A percentile compares a stretch with the other conserved stretches of the same genome.
Conservation (phyloP, 176 grass and related monocot species). For the Eleusine indica region DNA sequence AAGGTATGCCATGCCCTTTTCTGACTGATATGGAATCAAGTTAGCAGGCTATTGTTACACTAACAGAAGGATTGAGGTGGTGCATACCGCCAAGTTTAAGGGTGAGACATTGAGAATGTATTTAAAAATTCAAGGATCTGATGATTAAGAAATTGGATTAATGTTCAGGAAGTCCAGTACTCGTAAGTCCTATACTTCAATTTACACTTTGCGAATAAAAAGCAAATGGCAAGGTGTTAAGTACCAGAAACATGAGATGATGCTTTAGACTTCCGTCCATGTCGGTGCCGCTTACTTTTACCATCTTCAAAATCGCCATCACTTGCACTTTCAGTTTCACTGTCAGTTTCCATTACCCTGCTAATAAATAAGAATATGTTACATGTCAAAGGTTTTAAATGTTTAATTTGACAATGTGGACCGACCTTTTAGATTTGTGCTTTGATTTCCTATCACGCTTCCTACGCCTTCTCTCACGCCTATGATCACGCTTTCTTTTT, state of each 20-base stretch:
- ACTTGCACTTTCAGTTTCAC: slow-evolving; percentile 53
- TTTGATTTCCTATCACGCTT: slow-evolving; percentile 83
- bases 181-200: background rate
- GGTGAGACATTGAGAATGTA: background rate
- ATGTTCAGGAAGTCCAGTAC: background rate
- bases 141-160: background rate
- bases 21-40: background rate
- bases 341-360: slow-evolving; percentile 60
- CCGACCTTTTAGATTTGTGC: slow-evolving; percentile 68
- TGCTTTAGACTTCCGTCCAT: slow-evolving; percentile 58
- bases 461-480: slow-evolving; percentile 71
- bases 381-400: slow-evolving; percentile 15
- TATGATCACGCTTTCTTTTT: slow-evolving; percentile 77
- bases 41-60: background rate
- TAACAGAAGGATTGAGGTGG: background rate
- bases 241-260: slow-evolving; percentile 69
- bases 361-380: slow-evolving; percentile 35
- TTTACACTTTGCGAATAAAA: slow-evolving; percentile 3
- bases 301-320: slow-evolving; percentile 61
- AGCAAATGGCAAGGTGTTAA: background rate
- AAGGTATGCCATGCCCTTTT: background rate
- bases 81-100: background rate
- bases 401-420: slow-evolving; percentile 13
- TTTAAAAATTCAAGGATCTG: background rate
- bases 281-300: slow-evolving; percentile 52